Evolutionary conservation across 768 basidiomycete species (phyloP), one percentile per base, ranked within the genome.

Genomic region (Suillus occidentalis): DNA sequence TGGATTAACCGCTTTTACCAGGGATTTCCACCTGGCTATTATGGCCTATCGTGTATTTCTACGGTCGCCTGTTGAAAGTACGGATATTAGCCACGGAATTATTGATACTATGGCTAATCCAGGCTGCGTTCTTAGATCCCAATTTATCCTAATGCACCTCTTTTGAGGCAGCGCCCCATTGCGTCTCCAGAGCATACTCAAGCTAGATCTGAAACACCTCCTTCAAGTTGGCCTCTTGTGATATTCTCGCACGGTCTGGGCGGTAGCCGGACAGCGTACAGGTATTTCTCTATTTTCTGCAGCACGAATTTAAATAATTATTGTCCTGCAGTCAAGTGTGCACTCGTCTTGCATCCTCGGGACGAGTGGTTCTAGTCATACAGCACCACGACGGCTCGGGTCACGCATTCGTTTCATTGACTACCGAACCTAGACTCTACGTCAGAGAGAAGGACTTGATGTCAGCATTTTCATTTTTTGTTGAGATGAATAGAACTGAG

Each of bases 191-290:
- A 36, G 31, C 16, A 37, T 2, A 42, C 61, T 22, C 47, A 49
- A 13, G 47, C 22, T 57, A 34, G 60, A 31, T 39, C 42, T 58
- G 66, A 73, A 62, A 52, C 69, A 25, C 13, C 22, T 25, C 49
- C 7, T 28, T 50, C 34, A 68, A 76, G 20, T 82, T 92, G 91
- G 91, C 91, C 92, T 0, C 82, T 95, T 37, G 85, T 94, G 37
- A 83, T 95, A 47, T 95, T 94, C 76, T 92, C 90, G 12, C 94
- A 95, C 78, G 94, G 94, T 22, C 84, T 95, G 25, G 89, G 86
- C 22, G 93, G 92, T 5, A 87, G 84, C 50, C 79, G 87, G 25
- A 90, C 87, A 0, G 84, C 87, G 1, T 94, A 94, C 70, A 90
- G 87, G 86, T 84, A 67, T 57, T 42, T 9, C 7, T 53, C 4